phyloP scores from a whole-genome alignment of 108 stramenopile species.

The Nitzschia sp. region DNA sequence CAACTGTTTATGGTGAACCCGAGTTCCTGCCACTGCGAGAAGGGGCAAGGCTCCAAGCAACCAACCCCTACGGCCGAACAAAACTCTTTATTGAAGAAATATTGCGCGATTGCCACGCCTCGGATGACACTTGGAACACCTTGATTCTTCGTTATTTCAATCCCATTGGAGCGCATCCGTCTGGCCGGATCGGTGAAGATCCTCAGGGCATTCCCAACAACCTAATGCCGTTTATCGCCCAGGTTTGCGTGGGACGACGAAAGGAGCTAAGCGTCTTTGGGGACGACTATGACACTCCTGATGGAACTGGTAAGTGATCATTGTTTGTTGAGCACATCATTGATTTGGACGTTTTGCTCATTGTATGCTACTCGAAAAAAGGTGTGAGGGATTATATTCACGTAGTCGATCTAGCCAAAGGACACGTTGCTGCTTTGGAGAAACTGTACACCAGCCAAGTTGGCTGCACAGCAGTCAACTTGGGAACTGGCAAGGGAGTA shows the following conservation, averaged over 20 bases:
- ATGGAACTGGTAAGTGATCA: slow-evolving; percentile 87
- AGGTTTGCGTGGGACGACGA: slow-evolving; percentile 92
- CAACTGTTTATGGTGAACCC: slow-evolving; percentile 98
- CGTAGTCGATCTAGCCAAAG: slow-evolving; percentile 97
- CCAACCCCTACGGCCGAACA: slow-evolving; percentile 98
- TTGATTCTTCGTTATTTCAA: slow-evolving; percentile 98
- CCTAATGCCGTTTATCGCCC: slow-evolving; percentile 96
- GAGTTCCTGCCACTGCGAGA: slow-evolving; percentile 90
- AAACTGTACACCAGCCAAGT: slow-evolving; percentile 69
- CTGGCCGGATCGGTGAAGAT: slow-evolving; percentile 97
- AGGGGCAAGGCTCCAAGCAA: slow-evolving; percentile 72
- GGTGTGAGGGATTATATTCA: slow-evolving; percentile 99
- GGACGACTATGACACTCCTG: slow-evolving; percentile 95
- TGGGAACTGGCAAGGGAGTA: slow-evolving; percentile 95
- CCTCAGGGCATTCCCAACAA: slow-evolving; percentile 98
- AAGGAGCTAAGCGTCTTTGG: slow-evolving; percentile 95
- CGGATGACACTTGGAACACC: slow-evolving; percentile 65
- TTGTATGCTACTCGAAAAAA: not conserved
- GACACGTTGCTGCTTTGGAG: slow-evolving; percentile 93
- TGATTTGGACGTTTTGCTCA: not conserved
- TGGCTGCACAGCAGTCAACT: slow-evolving; percentile 91
- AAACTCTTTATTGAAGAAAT: slow-evolving; percentile 99
- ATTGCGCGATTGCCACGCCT: slow-evolving; percentile 86
- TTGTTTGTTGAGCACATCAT: not conserved
- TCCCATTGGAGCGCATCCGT: slow-evolving; percentile 99